Percentiles rank a stretch among this genome's conserved stretches.
Evolutionary conservation across 2,329 filamentous ascomycete species (phyloP).

Genomic region (Akanthomyces lecanii): DNA sequence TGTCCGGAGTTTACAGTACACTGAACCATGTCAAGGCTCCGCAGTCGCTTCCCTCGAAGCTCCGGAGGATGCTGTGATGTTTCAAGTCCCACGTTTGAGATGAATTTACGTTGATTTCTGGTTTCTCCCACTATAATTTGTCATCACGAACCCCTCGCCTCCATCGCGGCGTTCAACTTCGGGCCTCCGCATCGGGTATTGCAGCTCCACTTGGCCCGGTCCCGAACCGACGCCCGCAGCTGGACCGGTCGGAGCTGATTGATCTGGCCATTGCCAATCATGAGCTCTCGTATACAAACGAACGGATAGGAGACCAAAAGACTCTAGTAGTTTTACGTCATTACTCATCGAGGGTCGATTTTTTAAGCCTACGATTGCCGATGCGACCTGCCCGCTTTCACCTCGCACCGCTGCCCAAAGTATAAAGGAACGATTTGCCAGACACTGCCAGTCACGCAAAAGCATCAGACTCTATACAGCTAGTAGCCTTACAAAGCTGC

Average conservation of each 20-base stretch:
- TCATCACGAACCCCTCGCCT: background rate
- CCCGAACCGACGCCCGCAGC: background rate
- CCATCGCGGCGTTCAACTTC: background rate
- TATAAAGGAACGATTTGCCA: background rate
- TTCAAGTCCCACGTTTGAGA: too few species aligned
- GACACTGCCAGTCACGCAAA: background rate
- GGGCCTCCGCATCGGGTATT: slow-evolving; percentile 9
- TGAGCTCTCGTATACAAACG: background rate
- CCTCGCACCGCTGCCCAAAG: background rate
- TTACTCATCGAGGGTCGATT: background rate
- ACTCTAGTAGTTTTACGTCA: background rate
- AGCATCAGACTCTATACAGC: background rate
- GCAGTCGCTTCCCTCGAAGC: too few species aligned
- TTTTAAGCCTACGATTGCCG: background rate
- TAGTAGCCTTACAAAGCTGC: background rate
- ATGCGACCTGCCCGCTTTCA: background rate
- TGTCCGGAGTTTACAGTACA: too few species aligned
- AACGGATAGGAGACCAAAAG: background rate
- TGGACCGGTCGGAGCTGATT: background rate
- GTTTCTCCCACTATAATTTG: too few species aligned
- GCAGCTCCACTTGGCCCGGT: slow-evolving; percentile 5
- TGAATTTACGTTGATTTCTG: too few species aligned
- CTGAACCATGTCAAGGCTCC: too few species aligned
- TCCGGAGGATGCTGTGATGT: too few species aligned
- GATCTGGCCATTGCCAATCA: background rate